phyloP scores from a whole-genome alignment of 106 monocot genomes.

The Alisma plantagoaquatica region DNA sequence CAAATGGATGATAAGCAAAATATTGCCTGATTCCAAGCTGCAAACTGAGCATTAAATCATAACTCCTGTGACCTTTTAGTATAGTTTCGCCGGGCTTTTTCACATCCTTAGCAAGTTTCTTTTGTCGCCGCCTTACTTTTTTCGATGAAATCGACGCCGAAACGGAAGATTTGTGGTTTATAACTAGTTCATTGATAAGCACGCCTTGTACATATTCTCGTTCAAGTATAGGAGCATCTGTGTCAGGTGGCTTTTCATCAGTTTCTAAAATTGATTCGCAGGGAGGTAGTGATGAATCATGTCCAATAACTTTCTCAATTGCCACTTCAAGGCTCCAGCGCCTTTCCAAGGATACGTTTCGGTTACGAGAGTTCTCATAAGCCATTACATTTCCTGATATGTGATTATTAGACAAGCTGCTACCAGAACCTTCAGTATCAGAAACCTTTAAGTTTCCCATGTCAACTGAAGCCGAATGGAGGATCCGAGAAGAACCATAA shows the following conservation, averaged over 20 bases:
- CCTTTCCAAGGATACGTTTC: constrained; percentile 73
- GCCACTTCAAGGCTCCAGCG: constrained; percentile 98
- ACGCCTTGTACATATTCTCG: constrained; percentile 81
- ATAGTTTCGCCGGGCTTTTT: constrained; percentile 67
- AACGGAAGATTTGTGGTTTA: constrained; percentile 29
- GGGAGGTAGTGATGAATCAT: constrained; percentile 13
- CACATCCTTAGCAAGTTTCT: constrained; percentile 44
- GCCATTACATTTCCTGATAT: constrained; percentile 37
- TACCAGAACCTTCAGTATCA: constrained; percentile 21
- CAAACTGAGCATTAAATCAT: constrained; percentile 79
- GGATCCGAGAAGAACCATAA: constrained; percentile 67
- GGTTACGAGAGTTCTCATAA: constrained; percentile 35
- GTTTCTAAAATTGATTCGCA: constrained; percentile 31
- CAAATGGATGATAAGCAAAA: not conserved
- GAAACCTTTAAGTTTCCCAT: constrained; percentile 61
- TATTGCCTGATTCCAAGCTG: constrained; percentile 77
- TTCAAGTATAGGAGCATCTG: constrained; percentile 49
- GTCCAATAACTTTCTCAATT: constrained; percentile 79
- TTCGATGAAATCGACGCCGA: constrained; percentile 21
- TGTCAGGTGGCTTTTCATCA: constrained; percentile 30
- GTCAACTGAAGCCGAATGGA: constrained; percentile 79
- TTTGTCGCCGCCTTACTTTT: constrained; percentile 37
- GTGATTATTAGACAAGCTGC: constrained; percentile 17
- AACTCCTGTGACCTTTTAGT: constrained; percentile 74
- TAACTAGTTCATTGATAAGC: constrained; percentile 56